A percentile compares a stretch with the other conserved stretches of the same genome.
Evolutionary conservation across 164 flowering plant species (phyloP).

Genomic region (Piper longum): DNA sequence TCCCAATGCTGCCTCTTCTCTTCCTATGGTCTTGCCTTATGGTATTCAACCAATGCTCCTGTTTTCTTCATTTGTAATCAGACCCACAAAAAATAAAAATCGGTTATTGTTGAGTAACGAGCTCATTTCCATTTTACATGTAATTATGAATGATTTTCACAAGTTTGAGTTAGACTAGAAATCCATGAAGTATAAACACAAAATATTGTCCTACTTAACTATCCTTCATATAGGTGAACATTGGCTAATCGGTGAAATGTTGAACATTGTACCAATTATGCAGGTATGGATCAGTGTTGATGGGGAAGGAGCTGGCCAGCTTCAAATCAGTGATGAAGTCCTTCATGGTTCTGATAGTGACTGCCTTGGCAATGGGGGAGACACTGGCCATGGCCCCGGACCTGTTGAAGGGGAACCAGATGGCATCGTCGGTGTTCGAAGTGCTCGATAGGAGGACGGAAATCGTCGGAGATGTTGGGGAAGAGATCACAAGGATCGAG

Average conservation of each 20-base stretch:
- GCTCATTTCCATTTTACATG: no score
- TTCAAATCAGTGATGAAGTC: constrained; percentile 88
- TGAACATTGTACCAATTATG: not conserved
- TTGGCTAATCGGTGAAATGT: no score
- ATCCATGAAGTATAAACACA: no score
- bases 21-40: constrained; percentile 83
- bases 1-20: constrained; percentile 92
- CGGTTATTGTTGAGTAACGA: no score
- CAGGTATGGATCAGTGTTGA: constrained; percentile 89
- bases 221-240: no score
- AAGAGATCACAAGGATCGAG: constrained; percentile 52
- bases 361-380: constrained; percentile 96
- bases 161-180: no score
- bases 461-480: constrained; percentile 53
- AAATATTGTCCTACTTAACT: no score
- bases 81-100: not conserved
- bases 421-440: constrained; percentile 86
- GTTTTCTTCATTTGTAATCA: no score
- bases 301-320: constrained; percentile 73
- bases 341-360: constrained; percentile 87
- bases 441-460: constrained; percentile 60
- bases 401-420: constrained; percentile 76
- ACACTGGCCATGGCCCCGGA: constrained; percentile 88
- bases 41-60: constrained; percentile 24
- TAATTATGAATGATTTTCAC: no score